Evolutionary conservation across 2,329 filamentous ascomycete genomes (phyloP).

Genomic region (Epichloe scottii): DNA sequence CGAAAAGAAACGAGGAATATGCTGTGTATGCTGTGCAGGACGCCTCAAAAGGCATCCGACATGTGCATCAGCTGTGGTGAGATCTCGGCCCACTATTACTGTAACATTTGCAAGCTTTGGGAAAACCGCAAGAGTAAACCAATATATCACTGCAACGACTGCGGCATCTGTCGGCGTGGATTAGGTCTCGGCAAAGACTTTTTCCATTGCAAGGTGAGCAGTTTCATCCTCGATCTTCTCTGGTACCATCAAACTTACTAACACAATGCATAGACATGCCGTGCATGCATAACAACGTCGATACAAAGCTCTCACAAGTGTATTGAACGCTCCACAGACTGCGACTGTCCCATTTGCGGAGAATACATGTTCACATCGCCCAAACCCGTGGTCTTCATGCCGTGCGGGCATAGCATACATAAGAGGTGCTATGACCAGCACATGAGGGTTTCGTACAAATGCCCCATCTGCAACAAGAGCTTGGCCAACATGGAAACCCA

Average conservation of each 20-base stretch:
- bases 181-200: constrained; percentile 92
- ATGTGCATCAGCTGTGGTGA: constrained; percentile 66
- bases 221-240: background rate
- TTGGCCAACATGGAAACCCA: constrained; percentile 96
- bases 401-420: constrained; percentile 92
- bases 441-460: constrained; percentile 85
- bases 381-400: constrained; percentile 81
- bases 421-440: constrained; percentile 78
- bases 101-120: constrained; percentile 90
- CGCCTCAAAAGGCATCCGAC: constrained; percentile 70
- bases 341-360: constrained; percentile 91
- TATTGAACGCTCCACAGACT: constrained; percentile 87
- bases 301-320: constrained; percentile 80
- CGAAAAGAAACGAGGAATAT: constrained; percentile 83
- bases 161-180: constrained; percentile 86
- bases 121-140: constrained; percentile 82
- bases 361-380: constrained; percentile 94
- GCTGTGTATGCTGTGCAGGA: constrained; percentile 92
- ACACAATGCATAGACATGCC: constrained; percentile 52
- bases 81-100: constrained; percentile 80
- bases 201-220: constrained; percentile 83
- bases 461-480: constrained; percentile 90
- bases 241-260: background rate
- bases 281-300: constrained; percentile 84
- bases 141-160: constrained; percentile 94